A percentile compares a stretch with the other conserved stretches of the same genome.
Evolutionary conservation across 2,329 filamentous ascomycete genomes (phyloP).

Genomic region (Tricladium varicosporioides): DNA sequence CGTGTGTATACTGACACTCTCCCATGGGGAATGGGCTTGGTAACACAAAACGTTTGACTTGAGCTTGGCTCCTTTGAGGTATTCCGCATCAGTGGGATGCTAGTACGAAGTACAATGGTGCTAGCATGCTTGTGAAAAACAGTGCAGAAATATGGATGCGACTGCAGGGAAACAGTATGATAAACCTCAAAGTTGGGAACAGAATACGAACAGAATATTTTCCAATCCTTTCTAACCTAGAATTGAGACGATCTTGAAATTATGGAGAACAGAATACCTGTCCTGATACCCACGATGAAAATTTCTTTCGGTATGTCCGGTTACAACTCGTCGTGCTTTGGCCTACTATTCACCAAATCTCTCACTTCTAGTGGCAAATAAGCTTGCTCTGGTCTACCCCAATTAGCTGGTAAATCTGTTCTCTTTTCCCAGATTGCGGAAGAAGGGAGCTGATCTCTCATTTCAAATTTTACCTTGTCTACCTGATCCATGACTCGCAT

Average conservation of each 20-base stretch:
- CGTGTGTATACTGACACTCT: neutral
- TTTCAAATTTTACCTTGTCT: conserved; percentile 2
- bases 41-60: neutral
- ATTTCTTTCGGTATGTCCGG: neutral
- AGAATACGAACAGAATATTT: no score
- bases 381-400: conserved; percentile 8
- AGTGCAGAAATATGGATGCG: no score
- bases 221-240: no score
- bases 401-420: conserved; percentile 7
- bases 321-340: conserved; percentile 11
- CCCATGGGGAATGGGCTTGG: neutral
- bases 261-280: no score
- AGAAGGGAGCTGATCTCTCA: conserved; percentile 8
- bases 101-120: no score
- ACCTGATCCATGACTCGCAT: conserved; percentile 14
- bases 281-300: no score
- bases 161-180: no score
- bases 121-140: no score
- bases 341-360: conserved; percentile 8
- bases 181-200: no score
- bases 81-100: no score
- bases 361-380: conserved; percentile 10
- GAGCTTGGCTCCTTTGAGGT: no score
- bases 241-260: no score
- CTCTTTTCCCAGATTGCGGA: conserved; percentile 12